A percentile compares a stretch with the other conserved stretches of the same genome.
Evolutionary conservation across 495 filamentous ascomycete genomes (phyloP).

Genomic region (Cercophora scortea): DNA sequence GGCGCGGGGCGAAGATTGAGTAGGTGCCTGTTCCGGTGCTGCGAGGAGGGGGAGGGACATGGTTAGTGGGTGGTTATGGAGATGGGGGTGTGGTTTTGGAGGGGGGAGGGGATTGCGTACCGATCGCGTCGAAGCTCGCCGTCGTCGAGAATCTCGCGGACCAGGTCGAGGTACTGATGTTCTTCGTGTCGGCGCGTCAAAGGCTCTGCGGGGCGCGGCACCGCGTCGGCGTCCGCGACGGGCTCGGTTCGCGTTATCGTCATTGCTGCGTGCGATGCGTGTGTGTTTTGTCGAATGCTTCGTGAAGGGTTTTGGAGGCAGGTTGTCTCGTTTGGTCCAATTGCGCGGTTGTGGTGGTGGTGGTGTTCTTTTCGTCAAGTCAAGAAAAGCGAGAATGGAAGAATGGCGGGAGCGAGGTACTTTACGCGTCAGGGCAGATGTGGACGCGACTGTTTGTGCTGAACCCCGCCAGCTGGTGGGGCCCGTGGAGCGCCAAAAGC

Average conservation of each 20-base stretch:
- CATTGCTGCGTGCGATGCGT: background rate
- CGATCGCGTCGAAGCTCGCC: slow-evolving; percentile 23
- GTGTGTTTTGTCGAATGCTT: background rate
- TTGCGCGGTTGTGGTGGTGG: too few relatives aligned
- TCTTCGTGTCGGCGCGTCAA: slow-evolving; percentile 12
- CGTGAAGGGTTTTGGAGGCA: too few relatives aligned
- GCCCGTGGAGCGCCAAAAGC: too few relatives aligned
- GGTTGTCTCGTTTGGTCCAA: too few relatives aligned
- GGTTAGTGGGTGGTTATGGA: background rate
- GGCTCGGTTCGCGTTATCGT: background rate
- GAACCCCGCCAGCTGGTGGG: too few relatives aligned
- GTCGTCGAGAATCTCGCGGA: slow-evolving; percentile 21
- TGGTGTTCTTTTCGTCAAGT: too few relatives aligned
- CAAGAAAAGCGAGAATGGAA: too few relatives aligned
- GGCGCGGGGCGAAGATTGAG: slow-evolving; percentile 78
- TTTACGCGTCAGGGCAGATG: too few relatives aligned
- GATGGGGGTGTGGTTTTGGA: background rate
- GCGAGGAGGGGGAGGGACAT: background rate
- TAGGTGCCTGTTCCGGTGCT: slow-evolving; percentile 90
- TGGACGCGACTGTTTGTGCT: too few relatives aligned
- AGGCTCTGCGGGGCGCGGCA: background rate
- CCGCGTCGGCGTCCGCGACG: background rate
- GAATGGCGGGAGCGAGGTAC: too few relatives aligned
- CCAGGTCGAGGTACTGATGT: slow-evolving; percentile 24
- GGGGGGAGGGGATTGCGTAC: slow-evolving; percentile 4